Conservation (phyloP, 768 basidiomycete species). For the Coprinopsis marcescibilis region DNA sequence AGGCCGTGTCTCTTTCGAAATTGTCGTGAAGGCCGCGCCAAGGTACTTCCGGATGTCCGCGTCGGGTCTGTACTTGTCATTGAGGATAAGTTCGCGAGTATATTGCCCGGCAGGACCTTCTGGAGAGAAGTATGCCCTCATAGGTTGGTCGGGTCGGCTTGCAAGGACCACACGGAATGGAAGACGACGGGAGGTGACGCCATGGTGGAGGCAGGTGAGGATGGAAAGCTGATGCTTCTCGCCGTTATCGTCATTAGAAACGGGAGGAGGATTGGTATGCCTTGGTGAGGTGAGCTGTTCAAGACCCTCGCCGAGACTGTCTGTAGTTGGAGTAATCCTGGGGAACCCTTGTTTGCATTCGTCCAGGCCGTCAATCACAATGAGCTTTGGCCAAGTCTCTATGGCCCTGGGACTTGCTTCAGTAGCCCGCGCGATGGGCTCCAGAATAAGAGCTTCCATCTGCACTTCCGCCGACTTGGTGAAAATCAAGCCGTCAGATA, state of each 20-base stretch:
- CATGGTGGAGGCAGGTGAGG: neutral
- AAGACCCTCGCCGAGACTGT: too few species aligned
- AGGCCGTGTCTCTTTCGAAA: neutral
- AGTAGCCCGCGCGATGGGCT: neutral
- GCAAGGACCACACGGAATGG: conserved; percentile 1
- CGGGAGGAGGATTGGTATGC: too few species aligned
- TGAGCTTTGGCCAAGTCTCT: neutral
- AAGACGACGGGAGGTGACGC: neutral
- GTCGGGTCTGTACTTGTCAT: neutral
- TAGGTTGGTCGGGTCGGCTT: conserved; percentile 6
- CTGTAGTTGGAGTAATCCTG: too few species aligned
- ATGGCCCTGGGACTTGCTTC: neutral
- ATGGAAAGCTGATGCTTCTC: neutral
- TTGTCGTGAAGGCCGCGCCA: neutral
- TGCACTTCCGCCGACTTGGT: neutral
- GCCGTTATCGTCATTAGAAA: too few species aligned
- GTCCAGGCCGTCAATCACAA: conserved; percentile 12
- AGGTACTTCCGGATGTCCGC: neutral
- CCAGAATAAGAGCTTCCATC: conserved; percentile 2
- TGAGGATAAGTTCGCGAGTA: neutral
- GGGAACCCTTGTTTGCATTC: too few species aligned
- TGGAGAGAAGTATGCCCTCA: neutral
- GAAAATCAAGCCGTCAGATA: conserved; percentile 1
- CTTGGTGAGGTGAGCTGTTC: too few species aligned
- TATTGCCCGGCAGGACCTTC: too few species aligned